Evolutionary conservation across 2,329 filamentous ascomycete genomes (phyloP), one percentile per base, ranked within the genome.

Genomic region (Aspergillus hiratsukae): DNA sequence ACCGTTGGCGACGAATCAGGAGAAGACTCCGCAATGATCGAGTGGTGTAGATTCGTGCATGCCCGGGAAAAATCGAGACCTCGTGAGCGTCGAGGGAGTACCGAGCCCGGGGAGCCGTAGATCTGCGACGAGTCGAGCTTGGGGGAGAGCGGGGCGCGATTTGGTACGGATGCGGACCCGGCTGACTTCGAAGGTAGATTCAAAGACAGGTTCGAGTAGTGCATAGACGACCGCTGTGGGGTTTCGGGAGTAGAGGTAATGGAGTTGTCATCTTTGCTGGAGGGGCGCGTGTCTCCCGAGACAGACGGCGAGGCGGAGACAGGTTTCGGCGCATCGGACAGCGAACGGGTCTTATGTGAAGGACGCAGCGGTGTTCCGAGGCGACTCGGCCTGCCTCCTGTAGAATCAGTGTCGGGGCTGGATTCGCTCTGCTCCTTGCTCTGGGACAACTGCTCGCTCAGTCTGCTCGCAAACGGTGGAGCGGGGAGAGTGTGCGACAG

Each of bases 41-140:
- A 97, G 74, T 97, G 94, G 75, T 97, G 94, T 23, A 99, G 81
- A 70, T 92, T 96, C 10, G 93, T 97, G 60, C 91, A 94, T 10
- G 92, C 92, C 64, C 93, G 84, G 43, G 93, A 93, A 73, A 96
- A 97, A 75, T 97, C 93, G 58, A 97, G 80, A 46, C 93, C 93
- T 55, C 93, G 85, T 29, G 92, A 97, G 59, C 92, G 87, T 61
- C 93, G 86, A 19, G 93, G 93, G 7, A 97, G 82, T 49, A 96
- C 89, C 53, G 92, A 95, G 27, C 89, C 88, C 2, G 92, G 91
- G 1, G 91, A 93, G 45, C 89, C 88, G 77, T 95, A 96, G 49
- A 87, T 90, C 63, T 91, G 89, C 21, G 88, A 87, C 55, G 89
- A 83, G 72, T 96, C 91, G 61, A 94, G 83, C 72, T 95, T 91